Conservation (phyloP, 768 basidiomycete species). For the Kondoa malvinella region DNA sequence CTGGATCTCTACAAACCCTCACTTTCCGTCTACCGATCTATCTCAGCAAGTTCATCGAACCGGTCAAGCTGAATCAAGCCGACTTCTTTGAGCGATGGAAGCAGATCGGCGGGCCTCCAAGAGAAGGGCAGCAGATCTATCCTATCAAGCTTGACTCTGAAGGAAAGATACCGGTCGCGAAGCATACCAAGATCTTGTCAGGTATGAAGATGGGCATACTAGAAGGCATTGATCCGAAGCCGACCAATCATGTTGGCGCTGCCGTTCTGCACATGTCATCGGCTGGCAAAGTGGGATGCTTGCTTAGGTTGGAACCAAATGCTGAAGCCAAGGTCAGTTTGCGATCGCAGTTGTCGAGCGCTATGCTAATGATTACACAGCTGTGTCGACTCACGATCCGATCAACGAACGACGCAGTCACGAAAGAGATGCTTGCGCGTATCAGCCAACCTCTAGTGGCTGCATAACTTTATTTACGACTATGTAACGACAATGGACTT, state of each 20-base stretch:
- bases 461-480: not conserved
- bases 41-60: slow-evolving; percentile 81
- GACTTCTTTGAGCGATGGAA: slow-evolving; percentile 99
- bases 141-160: slow-evolving; percentile 49
- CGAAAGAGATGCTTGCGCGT: slow-evolving; percentile 30
- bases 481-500: not conserved
- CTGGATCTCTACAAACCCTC: slow-evolving; percentile 75
- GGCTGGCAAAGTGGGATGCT: slow-evolving; percentile 87
- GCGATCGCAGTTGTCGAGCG: not conserved
- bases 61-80: slow-evolving; percentile 59
- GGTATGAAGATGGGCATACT: slow-evolving; percentile 64
- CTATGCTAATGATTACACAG: slow-evolving; percentile 34
- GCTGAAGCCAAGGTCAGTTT: slow-evolving; percentile 69
- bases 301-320: slow-evolving; percentile 85
- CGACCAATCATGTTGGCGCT: slow-evolving; percentile 82
- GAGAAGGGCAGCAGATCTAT: slow-evolving; percentile 78
- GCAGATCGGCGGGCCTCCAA: slow-evolving; percentile 82
- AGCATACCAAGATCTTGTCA: slow-evolving; percentile 55
- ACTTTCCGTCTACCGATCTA: slow-evolving; percentile 70
- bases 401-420: slow-evolving; percentile 82
- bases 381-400: slow-evolving; percentile 82
- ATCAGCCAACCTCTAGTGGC: slow-evolving; percentile 9
- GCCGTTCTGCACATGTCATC: slow-evolving; percentile 84
- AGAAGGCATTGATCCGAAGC: slow-evolving; percentile 77
- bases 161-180: slow-evolving; percentile 58